Evolutionary conservation across 116 monocot species (phyloP), one percentile per base, ranked within the genome.

Genomic region (Papilionanthe hybrid): DNA sequence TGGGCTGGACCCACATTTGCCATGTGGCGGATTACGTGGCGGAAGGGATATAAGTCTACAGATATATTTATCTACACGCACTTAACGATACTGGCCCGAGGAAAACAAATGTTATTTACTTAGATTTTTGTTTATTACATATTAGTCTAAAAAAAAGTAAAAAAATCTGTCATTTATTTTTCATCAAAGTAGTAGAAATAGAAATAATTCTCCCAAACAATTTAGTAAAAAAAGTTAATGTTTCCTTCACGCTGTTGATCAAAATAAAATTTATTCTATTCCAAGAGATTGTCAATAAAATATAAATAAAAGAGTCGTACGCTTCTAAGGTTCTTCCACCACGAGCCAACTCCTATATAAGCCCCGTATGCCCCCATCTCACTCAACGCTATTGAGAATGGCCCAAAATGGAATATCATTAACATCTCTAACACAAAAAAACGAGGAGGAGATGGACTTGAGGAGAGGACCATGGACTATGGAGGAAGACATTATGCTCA

Each of bases 401-500:
- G 43, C 22, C 45, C 11, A 45, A 18, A 13, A 72, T 12, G 42
- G 41, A 27, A 41, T 13, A 15, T 28, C 29, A 17, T 37, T 1
- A 13, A 55, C 17, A 37, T 43, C 77, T 27, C 17, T 76, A 5
- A 71, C 77, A 8, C 57, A 32, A 42, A 42, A 29, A n/a, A 78
- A 37, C 18, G 75, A 79, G 60, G 91, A 89, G 71, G 91, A 89
- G 55, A 79, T 55, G 75, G 86, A 88, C 37, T 53, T 92, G 30
- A 78, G 86, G 15, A 79, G 89, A 72, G 92, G 92, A 15, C 86
- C 90, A 0, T 92, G 92, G 92, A 92, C 85, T 0, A 88, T 82
- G 5, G 92, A 90, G 41, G 92, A 92, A 47, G 92, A 92, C 78
- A 78, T 88, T 12, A 0, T 83, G 17, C 86, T 92, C 42, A 42